A percentile compares a stretch with the other conserved stretches of the same genome.
These are phyloP conservation scores for Hirsutella minnesotensis DNA, from an alignment of 2,329 filamentous ascomycete species.

Conservation along the genomic window DNA sequence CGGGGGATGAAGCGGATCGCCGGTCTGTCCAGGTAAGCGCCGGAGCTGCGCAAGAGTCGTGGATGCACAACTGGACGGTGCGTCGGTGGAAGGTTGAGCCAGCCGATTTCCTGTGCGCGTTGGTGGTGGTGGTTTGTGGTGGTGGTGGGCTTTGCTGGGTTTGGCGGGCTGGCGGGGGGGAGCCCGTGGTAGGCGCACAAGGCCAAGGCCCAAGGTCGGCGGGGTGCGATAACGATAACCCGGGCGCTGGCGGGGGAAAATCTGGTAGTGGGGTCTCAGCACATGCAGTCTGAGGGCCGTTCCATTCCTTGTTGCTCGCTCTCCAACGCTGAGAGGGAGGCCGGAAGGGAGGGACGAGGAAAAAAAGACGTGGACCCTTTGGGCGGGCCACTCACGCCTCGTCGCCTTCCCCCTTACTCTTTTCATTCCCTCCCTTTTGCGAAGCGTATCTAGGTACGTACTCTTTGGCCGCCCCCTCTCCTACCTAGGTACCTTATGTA, in stretches of 20 bases:
- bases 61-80: neutral
- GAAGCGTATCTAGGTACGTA: no score
- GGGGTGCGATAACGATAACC: conserved; percentile 29
- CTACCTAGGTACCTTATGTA: no score
- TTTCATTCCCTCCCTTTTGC: no score
- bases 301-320: no score
- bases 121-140: conserved; percentile 4
- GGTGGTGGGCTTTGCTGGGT: conserved; percentile 1
- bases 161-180: conserved; percentile 3
- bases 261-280: no score
- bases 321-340: no score
- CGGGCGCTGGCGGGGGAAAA: conserved; percentile 6
- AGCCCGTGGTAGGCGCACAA: conserved; percentile 3
- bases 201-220: conserved; percentile 11
- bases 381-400: no score
- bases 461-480: no score
- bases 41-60: neutral
- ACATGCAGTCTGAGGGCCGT: no score
- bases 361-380: no score
- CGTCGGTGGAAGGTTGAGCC: neutral
- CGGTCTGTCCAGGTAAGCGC: neutral
- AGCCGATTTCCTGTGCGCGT: conserved; percentile 8
- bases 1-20: neutral
- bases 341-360: no score
- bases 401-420: no score